phyloP scores from a whole-genome alignment of 805 yeast species.

The Candida orba region DNA sequence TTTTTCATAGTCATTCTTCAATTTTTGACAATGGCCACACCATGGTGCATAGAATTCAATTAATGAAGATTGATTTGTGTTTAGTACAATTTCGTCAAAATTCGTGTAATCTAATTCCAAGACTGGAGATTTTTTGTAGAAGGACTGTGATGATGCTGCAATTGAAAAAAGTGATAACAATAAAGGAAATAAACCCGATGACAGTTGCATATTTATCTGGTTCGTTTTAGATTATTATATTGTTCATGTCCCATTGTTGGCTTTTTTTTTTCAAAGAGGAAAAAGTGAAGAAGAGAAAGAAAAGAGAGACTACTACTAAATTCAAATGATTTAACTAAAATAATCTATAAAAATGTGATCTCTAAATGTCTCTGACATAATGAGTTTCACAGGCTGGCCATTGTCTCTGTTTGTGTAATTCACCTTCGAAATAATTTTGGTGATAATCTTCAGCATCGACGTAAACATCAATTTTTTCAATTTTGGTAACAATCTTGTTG shows the following conservation, averaged over 20 bases:
- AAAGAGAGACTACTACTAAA: too few relatives aligned
- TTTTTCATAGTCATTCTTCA: conserved; percentile 57
- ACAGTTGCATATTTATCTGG: not conserved
- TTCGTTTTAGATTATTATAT: too few relatives aligned
- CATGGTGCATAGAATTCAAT: conserved; percentile 95
- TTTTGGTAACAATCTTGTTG: conserved; percentile 58
- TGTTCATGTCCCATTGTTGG: too few relatives aligned
- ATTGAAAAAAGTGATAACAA: not conserved
- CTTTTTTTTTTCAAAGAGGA: too few relatives aligned
- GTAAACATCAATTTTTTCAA: conserved; percentile 62
- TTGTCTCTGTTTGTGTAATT: conserved; percentile 52
- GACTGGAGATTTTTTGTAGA: conserved; percentile 28
- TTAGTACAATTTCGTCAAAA: conserved; percentile 59
- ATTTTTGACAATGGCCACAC: conserved; percentile 89
- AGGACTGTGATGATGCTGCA: not conserved
- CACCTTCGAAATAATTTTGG: conserved; percentile 56
- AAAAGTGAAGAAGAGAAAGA: too few relatives aligned
- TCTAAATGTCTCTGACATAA: conserved; percentile 48
- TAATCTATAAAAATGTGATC: too few relatives aligned
- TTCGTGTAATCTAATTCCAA: conserved; percentile 48
- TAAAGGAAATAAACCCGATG: not conserved
- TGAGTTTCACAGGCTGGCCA: conserved; percentile 93
- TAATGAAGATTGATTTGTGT: conserved; percentile 69
- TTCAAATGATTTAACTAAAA: too few relatives aligned
- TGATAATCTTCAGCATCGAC: conserved; percentile 95